Base-by-base conservation (phyloP, 2,329 filamentous ascomycete species). In the Annulohypoxylon truncatum region DNA sequence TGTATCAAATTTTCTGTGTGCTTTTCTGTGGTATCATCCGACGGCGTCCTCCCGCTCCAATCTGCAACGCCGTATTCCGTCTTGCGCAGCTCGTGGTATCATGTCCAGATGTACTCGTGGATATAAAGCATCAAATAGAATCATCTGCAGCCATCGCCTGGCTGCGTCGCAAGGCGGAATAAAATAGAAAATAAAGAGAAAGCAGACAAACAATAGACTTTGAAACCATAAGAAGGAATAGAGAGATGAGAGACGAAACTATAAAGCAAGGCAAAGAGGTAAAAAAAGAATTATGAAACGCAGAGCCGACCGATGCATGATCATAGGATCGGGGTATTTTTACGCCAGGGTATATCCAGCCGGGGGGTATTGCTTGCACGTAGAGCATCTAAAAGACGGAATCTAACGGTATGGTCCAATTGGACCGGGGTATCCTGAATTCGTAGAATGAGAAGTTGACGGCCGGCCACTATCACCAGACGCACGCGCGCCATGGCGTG, bases 371-470 rank as follows among this genome's bases (percentile, higher is more conserved):
- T 83, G 82, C 81, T 83, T 83, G 82, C 81, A 83, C 82, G 79
- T 81, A 82, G 78, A 79, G 78, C 74, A 78, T 81, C 79, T 80
- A 81, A 80, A 80, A 77, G 76, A 74, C 71, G 73, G 78, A 83
- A 82, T 89, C 90, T 91, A 95, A 92, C 92, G 92, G 85, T 91
- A 93, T 88, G 92, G 91, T 86, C 92, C 92, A 86, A 94, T 91
- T 73, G 92, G 92, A 85, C 89, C 93, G 87, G 93, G 92, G 92
- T 96, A 96, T 93, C 93, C 93, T 89, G 93, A 95, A 92, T 89
- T 89, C 78, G 91, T 92, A 87, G 93, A 97, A 90, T 97, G 92
- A 84, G 93, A 96, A 84, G 93, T 97, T 77, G 92, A 95, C 79
- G 93, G 93, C 78, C 93, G 92, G 79, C 93, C 93, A 84, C 92